A percentile compares a stretch with the other conserved stretches of the same genome.
Conservation (phyloP, 352 stramenopile species). For the Globisporangium mamillatum region DNA sequence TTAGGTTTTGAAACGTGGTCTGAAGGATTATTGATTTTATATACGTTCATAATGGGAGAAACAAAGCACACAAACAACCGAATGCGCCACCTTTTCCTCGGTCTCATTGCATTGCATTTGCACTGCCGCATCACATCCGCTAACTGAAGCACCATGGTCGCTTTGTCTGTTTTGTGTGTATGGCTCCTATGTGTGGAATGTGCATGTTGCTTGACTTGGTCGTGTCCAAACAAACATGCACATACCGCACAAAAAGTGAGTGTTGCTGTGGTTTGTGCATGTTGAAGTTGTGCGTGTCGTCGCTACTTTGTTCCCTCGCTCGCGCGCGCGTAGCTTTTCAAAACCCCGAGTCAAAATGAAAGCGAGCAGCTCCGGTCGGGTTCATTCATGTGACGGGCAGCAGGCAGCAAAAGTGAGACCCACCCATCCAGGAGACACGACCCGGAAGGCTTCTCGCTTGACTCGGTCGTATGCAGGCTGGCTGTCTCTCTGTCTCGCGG, state of each 20-base stretch:
- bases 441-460: no score
- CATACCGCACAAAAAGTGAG: no score
- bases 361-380: neutral
- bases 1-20: constrained; percentile 21
- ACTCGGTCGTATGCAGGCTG: no score
- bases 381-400: neutral
- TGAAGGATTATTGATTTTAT: constrained; percentile 11
- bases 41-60: constrained; percentile 12
- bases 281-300: neutral
- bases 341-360: neutral
- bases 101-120: no score
- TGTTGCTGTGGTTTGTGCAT: neutral
- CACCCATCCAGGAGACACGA: neutral
- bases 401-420: neutral
- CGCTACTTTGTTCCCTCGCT: neutral
- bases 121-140: no score
- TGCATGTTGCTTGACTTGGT: no score
- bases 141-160: no score
- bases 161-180: no score
- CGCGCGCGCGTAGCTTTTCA: neutral
- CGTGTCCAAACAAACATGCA: no score
- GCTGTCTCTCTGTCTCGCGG: no score
- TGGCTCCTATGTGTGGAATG: no score
- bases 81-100: neutral
- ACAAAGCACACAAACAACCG: neutral